Percentiles rank a stretch among this genome's conserved stretches.
phyloP scores from a whole-genome alignment of 306 rosid species.

The Citrullus colocynthis region DNA sequence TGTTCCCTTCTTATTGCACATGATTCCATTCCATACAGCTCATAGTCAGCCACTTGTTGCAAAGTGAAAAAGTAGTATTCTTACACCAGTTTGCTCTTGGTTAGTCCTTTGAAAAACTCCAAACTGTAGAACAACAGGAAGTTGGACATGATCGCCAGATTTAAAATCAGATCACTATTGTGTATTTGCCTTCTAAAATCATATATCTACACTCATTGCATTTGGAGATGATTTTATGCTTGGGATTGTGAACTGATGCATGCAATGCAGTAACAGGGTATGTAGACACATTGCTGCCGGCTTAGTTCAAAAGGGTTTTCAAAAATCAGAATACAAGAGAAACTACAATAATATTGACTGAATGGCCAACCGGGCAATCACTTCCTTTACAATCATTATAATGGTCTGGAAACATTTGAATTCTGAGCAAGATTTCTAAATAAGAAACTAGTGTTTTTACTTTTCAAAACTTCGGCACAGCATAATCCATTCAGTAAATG shows the following conservation, averaged over 20 bases:
- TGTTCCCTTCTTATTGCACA: neutral
- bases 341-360: neutral
- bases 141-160: no score
- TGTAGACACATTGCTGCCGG: neutral
- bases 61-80: no score
- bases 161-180: neutral
- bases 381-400: neutral
- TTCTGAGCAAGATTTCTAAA: neutral
- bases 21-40: no score
- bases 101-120: no score
- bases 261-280: neutral
- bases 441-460: no score
- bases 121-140: no score
- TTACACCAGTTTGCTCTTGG: no score
- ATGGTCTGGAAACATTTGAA: neutral
- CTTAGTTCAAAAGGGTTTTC: neutral
- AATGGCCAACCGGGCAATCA: neutral
- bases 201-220: neutral
- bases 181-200: neutral
- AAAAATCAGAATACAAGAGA: neutral
- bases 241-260: neutral
- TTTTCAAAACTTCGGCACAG: neutral
- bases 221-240: neutral
- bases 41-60: no score
- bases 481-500: neutral